Percentiles rank a stretch among this genome's conserved stretches.
phyloP scores from a whole-genome alignment of 768 basidiomycete genomes.

The Dentipellis fragilis region DNA sequence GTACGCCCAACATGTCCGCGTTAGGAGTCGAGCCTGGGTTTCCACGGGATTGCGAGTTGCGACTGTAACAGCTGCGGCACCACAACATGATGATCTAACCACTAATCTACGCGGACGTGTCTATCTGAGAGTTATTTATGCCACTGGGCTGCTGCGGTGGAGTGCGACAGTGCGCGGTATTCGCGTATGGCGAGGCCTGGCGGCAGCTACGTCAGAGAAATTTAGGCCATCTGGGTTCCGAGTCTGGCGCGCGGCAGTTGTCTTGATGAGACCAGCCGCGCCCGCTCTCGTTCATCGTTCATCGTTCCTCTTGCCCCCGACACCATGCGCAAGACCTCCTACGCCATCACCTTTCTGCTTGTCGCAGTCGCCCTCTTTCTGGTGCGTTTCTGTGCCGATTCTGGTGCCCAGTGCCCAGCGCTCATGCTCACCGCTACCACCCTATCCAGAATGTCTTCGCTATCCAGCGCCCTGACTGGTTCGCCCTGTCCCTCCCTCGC shows the following conservation, averaged over 20 bases:
- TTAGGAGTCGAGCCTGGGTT: slow-evolving; percentile 33
- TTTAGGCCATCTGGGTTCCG: background rate
- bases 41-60: slow-evolving; percentile 21
- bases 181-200: too few relatives aligned
- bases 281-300: too few relatives aligned
- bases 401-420: background rate
- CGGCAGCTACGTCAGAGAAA: background rate
- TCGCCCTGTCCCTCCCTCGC: slow-evolving; percentile 15
- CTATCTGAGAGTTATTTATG: background rate
- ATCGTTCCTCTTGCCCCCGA: background rate
- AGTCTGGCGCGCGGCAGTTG: background rate
- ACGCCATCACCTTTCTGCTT: slow-evolving; percentile 51
- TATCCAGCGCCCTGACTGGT: slow-evolving; percentile 56
- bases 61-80: slow-evolving; percentile 1
- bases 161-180: too few relatives aligned
- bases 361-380: slow-evolving; percentile 40
- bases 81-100: slow-evolving; percentile 37
- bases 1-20: slow-evolving; percentile 20
- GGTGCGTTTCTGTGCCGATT: slow-evolving; percentile 27
- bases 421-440: background rate
- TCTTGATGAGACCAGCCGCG: background rate
- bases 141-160: background rate
- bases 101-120: slow-evolving; percentile 33
- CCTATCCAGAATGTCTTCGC: slow-evolving; percentile 45
- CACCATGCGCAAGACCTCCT: slow-evolving; percentile 60